Evolutionary conservation across 2,329 filamentous ascomycete genomes (phyloP).

Genomic region (Aureobasidium musti): DNA sequence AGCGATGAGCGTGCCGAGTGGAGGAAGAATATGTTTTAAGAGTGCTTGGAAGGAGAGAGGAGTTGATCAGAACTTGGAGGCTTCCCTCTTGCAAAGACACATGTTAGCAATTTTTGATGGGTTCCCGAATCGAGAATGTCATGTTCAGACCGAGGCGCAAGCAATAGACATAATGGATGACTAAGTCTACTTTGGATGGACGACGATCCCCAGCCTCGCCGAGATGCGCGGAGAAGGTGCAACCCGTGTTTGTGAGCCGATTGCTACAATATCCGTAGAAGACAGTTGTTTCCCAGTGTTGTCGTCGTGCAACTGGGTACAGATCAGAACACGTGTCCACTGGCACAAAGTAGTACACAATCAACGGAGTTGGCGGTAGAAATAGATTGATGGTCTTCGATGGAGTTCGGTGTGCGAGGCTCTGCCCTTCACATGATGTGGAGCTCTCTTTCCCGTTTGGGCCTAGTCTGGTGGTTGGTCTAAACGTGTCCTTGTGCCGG

Average conservation of each 20-base stretch:
- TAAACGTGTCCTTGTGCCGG: slow-evolving; percentile 27
- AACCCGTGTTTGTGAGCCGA: background rate
- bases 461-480: background rate
- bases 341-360: background rate
- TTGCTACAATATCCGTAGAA: too few relatives aligned
- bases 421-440: background rate
- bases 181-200: slow-evolving; percentile 15
- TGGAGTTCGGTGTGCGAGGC: slow-evolving; percentile 9
- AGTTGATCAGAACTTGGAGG: background rate
- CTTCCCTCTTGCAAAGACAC: too few relatives aligned
- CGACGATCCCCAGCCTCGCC: slow-evolving; percentile 2
- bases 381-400: slow-evolving; percentile 16
- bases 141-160: too few relatives aligned
- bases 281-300: too few relatives aligned
- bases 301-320: too few relatives aligned
- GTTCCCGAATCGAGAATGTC: too few relatives aligned
- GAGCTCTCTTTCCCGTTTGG: background rate
- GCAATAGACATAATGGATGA: background rate
- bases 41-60: background rate
- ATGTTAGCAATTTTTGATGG: too few relatives aligned
- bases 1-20: slow-evolving; percentile 13
- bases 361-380: background rate
- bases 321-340: too few relatives aligned
- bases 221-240: background rate
- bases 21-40: slow-evolving; percentile 8